These are phyloP conservation scores for Arabidopsis arenosa DNA, from an alignment of 345 rosid genomes.

Conservation along the genomic window DNA sequence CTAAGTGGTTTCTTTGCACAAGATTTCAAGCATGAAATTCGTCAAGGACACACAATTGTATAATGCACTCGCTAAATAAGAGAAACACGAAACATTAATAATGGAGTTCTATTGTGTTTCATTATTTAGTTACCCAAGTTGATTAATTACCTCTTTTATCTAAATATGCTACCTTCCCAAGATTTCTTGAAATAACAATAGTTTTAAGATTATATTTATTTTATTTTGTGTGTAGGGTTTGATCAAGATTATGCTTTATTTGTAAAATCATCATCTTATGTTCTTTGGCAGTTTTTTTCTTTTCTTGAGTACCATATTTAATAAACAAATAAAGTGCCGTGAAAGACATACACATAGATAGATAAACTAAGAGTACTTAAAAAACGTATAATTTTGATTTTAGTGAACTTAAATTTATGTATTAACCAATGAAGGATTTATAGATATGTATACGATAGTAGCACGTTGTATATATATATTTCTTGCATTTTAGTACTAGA, in stretches of 20 bases:
- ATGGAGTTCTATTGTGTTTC: slow-evolving; percentile 16
- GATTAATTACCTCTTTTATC: slow-evolving; percentile 30
- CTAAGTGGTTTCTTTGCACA: slow-evolving; percentile 27
- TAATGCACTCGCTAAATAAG: slow-evolving; percentile 19
- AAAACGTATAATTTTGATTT: neutral
- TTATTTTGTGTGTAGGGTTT: too few species aligned
- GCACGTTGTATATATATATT: neutral
- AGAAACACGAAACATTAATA: slow-evolving; percentile 28
- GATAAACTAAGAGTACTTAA: neutral
- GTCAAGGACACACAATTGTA: neutral
- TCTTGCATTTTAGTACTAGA: neutral
- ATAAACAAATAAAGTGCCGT: neutral
- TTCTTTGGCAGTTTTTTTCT: neutral
- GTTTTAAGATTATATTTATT: neutral
- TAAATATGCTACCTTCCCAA: slow-evolving; percentile 16
- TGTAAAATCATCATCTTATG: neutral
- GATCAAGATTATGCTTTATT: neutral
- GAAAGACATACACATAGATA: too few species aligned
- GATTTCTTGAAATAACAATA: neutral
- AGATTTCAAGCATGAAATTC: slow-evolving; percentile 38
- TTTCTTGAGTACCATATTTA: neutral
- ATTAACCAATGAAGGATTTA: neutral
- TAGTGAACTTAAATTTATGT: neutral
- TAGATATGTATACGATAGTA: neutral
- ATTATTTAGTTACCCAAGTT: slow-evolving; percentile 26